Base-by-base conservation (phyloP, 2,329 filamentous ascomycete genomes). In the Xylariaceae sp. region DNA sequence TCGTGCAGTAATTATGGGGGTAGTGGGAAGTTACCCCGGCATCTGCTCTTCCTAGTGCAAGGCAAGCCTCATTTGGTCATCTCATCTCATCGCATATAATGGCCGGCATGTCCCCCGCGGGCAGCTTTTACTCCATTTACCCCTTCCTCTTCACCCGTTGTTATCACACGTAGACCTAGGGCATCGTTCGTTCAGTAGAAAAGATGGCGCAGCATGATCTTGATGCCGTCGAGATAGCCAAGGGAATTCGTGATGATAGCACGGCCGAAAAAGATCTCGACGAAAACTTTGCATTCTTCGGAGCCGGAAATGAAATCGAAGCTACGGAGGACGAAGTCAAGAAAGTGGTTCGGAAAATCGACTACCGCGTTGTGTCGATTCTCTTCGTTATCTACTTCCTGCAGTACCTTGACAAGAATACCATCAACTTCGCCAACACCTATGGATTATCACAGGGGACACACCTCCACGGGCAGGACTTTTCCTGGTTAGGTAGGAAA, bases 361-460 rank as follows among this genome's bases (percentile, higher is more conserved):
- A 70, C 56, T 52, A 56, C 40, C 65, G 59, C 16, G 48, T 70
- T 40, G 60, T 70, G n/a, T 59, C 67, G 3, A 55, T 67, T 26
- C 59, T 69, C 26, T 66, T 70, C 57, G 49, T 65, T 30, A 67
- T 67, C 4, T 70, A 70, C 47, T 58, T 68, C 53, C 59, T 70
- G 10, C 68, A 70, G 57, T 70, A 69, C 39, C 62, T 70, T 44
- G 67, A 70, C 55, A 70, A 69, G 65, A 77, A 77, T 61, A 71
- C 72, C 0, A 72, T 77, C 65, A 78, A 77, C 59, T 80, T 79
- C 63, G 76, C 76, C 7, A 74, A 72, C 52, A 73, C 74, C 0
- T 80, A 75, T 59, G 77, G 76, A 0, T 63, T 80, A 12, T 65
- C 75, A 41, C 64, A 75, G 32, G 76, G 72, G 1, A 77, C 76